phyloP scores from a whole-genome alignment of 1,284 basidiomycete genomes.

The Naganishia liquefaciens region DNA sequence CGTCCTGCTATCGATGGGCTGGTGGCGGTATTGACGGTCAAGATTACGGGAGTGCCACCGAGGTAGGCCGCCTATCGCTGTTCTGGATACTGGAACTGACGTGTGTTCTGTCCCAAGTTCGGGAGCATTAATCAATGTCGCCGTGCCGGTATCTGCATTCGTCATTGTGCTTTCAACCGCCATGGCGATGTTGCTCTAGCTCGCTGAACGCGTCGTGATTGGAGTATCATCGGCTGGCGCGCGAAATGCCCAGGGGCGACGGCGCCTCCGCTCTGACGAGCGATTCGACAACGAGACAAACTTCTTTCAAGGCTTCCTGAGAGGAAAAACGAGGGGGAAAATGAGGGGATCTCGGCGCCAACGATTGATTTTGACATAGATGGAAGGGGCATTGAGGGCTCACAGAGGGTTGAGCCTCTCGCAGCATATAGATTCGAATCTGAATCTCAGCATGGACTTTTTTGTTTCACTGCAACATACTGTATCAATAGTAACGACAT shows the following conservation, averaged over 20 bases:
- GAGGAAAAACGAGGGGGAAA: too few species aligned
- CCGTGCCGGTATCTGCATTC: constrained; percentile 11
- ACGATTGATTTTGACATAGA: constrained; percentile 4
- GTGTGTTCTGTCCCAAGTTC: background rate
- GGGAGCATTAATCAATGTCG: constrained; percentile 11
- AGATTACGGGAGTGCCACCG: constrained; percentile 57
- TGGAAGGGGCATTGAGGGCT: background rate
- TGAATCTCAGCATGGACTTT: constrained; percentile 8
- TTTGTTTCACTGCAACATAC: constrained; percentile 10
- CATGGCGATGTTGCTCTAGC: constrained; percentile 2
- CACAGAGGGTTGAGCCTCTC: background rate
- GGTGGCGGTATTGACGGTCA: constrained; percentile 77
- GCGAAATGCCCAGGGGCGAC: background rate
- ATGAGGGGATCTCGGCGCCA: background rate
- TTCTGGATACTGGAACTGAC: background rate
- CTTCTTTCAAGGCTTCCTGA: background rate
- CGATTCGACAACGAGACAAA: background rate
- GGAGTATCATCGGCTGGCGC: background rate
- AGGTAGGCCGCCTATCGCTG: constrained; percentile 29
- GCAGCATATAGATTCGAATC: background rate
- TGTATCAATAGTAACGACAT: constrained; percentile 26
- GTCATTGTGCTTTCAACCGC: background rate
- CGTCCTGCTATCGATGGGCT: constrained; percentile 76
- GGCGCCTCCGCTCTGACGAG: background rate
- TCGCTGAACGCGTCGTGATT: background rate